Evolutionary conservation across 2,329 filamentous ascomycete species (phyloP).

Genomic region (Ophidiomyces ophidiicola): DNA sequence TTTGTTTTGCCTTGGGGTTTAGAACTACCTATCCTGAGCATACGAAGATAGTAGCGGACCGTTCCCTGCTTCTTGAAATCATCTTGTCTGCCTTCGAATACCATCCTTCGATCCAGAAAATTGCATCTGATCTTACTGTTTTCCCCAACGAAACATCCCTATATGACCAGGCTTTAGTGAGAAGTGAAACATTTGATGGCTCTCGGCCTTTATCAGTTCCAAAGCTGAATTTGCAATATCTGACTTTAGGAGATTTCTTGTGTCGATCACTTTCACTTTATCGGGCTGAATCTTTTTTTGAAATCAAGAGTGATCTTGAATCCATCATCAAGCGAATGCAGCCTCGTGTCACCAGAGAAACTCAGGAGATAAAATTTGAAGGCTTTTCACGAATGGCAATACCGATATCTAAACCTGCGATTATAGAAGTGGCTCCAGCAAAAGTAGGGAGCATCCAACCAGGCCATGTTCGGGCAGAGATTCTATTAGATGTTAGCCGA

Average conservation of each 20-base stretch:
- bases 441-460: conserved; percentile 72
- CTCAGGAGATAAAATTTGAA: conserved; percentile 57
- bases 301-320: conserved; percentile 83
- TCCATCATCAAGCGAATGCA: conserved; percentile 65
- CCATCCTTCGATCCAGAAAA: conserved; percentile 70
- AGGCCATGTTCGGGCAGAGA: conserved; percentile 74
- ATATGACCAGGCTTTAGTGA: conserved; percentile 65
- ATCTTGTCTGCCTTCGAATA: conserved; percentile 64
- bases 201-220: conserved; percentile 78
- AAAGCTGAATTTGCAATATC: conserved; percentile 89
- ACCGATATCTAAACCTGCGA: conserved; percentile 69
- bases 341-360: conserved; percentile 52
- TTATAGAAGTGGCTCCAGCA: conserved; percentile 73
- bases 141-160: conserved; percentile 72
- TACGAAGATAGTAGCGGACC: conserved; percentile 51
- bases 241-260: conserved; percentile 91
- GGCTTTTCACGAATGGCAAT: conserved; percentile 89
- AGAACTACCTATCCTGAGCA: conserved; percentile 70
- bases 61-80: conserved; percentile 46
- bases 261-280: conserved; percentile 88
- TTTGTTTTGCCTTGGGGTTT: conserved; percentile 62
- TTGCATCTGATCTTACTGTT: conserved; percentile 55
- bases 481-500: conserved; percentile 69
- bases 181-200: conserved; percentile 79
- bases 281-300: conserved; percentile 82